A percentile compares a stretch with the other conserved stretches of the same genome.
Conservation (phyloP, 768 basidiomycete species). For the Crepidotus variabilis region DNA sequence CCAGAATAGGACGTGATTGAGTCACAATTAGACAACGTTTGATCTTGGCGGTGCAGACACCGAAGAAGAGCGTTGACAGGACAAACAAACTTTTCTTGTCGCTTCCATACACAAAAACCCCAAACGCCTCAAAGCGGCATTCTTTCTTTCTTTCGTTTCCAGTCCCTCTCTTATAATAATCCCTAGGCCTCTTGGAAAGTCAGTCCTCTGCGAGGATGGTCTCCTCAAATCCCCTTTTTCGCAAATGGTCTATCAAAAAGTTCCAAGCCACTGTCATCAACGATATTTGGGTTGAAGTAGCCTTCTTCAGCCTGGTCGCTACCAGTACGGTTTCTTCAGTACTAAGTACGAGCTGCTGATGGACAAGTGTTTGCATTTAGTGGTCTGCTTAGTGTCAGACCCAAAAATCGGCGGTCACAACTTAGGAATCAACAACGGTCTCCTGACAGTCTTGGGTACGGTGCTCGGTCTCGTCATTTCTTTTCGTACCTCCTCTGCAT, state of each 20-base stretch:
- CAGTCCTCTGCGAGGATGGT: slow-evolving; percentile 28
- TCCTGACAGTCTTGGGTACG: slow-evolving; percentile 74
- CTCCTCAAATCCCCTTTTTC: slow-evolving; percentile 42
- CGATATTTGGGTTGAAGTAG: slow-evolving; percentile 61
- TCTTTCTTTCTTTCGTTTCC: not conserved
- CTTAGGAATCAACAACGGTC: slow-evolving; percentile 45
- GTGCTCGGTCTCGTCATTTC: slow-evolving; percentile 71
- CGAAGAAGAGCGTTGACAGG: no score
- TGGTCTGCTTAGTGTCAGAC: slow-evolving; percentile 46
- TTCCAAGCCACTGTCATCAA: slow-evolving; percentile 60
- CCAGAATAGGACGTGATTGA: no score
- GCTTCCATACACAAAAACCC: not conserved
- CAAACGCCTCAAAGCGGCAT: not conserved
- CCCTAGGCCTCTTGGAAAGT: not conserved
- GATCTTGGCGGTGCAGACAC: no score
- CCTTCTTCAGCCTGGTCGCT: slow-evolving; percentile 58
- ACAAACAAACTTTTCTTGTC: not conserved
- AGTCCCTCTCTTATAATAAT: not conserved
- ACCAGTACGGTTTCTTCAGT: slow-evolving; percentile 37
- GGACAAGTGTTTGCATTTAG: slow-evolving; percentile 37
- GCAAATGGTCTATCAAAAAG: slow-evolving; percentile 43
- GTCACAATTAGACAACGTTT: no score
- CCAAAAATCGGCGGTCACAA: slow-evolving; percentile 30
- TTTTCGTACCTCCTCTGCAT: slow-evolving; percentile 70
- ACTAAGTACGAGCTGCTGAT: not conserved